Base-by-base conservation (phyloP, 176 grass and related monocot genomes). In the Aegilops tauschii region DNA sequence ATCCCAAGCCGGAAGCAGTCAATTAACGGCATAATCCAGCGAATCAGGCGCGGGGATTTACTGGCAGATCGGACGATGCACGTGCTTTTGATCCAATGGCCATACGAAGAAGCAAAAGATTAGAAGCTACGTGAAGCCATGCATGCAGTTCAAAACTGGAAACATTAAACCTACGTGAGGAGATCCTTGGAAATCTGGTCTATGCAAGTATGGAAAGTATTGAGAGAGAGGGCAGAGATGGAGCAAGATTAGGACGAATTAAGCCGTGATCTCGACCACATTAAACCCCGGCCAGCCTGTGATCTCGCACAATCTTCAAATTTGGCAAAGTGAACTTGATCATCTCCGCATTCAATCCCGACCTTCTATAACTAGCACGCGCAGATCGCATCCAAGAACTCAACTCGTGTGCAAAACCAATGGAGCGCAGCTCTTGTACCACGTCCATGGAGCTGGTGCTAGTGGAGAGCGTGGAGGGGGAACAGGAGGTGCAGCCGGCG, bases 261-360 rank as follows among this genome's bases (percentile, higher is more conserved):
- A 83, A 25, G 27, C 66, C 18, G 34, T 73, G 71, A 90, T 82
- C 69, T 89, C 70, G 17, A 76, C 61, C 83, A 77, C 83, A 84
- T 91, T 84, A 84, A 76, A 39, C 31, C 12, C 12, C 50, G 39
- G 28, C 81, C 50, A 42, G 20, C 81, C 70, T 68, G 67, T 84
- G 44, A 90, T 90, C 84, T 61, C 68, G 67, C 80, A 5, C 1
- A 20, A 87, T 87, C 80, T 80, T 64, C 65, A 68, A 68, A 67
- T 66, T 83, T 87, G 34, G 89, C 35, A 91, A 91, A 71, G 75
- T 67, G 27, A 79, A 83, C 67, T 87, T 73, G 58, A 83, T 87
- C 12, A 87, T 82, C 81, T 77, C 77, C 32, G 20, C 39, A 37
- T 93, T 82, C 25, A 56, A 59, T 28, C 17, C 54, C 12, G 27